Percentiles rank a stretch among this genome's conserved stretches.
Conservation (phyloP, 2,329 filamentous ascomycete genomes). For the Clarireedia homoeocarpa region DNA sequence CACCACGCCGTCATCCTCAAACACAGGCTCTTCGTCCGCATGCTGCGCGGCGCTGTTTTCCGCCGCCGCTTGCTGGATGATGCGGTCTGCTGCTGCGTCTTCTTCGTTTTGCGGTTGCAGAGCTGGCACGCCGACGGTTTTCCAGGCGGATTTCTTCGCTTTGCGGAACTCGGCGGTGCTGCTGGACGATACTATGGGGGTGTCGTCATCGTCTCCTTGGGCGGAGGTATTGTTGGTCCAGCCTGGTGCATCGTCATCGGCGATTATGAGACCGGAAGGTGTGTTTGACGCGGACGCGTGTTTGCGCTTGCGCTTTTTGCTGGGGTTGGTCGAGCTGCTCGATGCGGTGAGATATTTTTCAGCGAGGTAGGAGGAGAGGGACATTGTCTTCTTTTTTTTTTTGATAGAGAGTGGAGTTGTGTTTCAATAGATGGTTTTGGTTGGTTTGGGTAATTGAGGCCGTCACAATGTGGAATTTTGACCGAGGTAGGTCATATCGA, state of each 20-base stretch:
- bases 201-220: conserved; percentile 44
- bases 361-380: conserved; percentile 77
- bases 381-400: conserved; percentile 36
- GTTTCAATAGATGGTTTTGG: too few relatives aligned
- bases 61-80: conserved; percentile 63
- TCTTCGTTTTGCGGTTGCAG: conserved; percentile 36
- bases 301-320: conserved; percentile 60
- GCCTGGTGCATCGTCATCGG: conserved; percentile 50
- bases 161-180: conserved; percentile 57
- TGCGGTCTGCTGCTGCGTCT: conserved; percentile 67
- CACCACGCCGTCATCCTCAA: conserved; percentile 42
- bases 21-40: conserved; percentile 42
- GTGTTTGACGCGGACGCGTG: conserved; percentile 23
- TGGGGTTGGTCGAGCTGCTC: conserved; percentile 40
- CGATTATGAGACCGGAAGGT: conserved; percentile 50
- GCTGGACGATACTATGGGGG: conserved; percentile 42
- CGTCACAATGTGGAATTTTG: neutral
- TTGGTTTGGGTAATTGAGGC: neutral
- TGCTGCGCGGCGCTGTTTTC: conserved; percentile 49
- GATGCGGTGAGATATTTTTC: conserved; percentile 80
- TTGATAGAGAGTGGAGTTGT: neutral
- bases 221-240: conserved; percentile 32
- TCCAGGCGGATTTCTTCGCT: conserved; percentile 76
- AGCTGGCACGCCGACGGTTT: conserved; percentile 47
- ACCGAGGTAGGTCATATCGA: neutral